A percentile compares a stretch with the other conserved stretches of the same genome.
Conservation (phyloP, 208 protist species). For the Novymonas esmeraldas region DNA sequence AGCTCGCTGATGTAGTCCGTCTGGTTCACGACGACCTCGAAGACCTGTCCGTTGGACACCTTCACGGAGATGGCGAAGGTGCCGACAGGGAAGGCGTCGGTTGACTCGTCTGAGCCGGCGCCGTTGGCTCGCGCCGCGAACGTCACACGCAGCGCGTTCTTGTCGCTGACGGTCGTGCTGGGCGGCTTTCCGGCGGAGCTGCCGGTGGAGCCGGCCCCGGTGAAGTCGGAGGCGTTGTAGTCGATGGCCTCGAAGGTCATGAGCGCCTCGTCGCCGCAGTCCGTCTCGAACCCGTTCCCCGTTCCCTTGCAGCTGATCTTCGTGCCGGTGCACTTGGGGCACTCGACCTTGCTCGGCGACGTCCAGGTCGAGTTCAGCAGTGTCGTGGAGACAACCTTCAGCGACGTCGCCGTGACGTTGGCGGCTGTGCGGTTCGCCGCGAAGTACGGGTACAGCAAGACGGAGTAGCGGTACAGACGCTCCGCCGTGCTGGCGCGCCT, state of each 20-base stretch:
- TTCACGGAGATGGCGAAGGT: conserved; percentile 53
- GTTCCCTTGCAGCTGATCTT: conserved; percentile 52
- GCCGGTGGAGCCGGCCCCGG: conserved; percentile 7
- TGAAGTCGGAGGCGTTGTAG: conserved; percentile 30
- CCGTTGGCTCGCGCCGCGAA: conserved; percentile 68
- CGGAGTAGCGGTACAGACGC: conserved; percentile 73
- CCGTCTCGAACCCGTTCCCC: conserved; percentile 48
- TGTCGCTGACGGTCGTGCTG: conserved; percentile 36
- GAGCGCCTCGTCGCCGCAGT: conserved; percentile 56
- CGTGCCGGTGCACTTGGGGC: conserved; percentile 74
- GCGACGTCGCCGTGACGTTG: conserved; percentile 27
- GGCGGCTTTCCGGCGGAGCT: conserved; percentile 36
- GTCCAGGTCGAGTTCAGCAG: conserved; percentile 67
- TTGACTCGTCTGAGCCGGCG: conserved; percentile 30
- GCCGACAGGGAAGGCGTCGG: conserved; percentile 50
- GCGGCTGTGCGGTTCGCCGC: conserved; percentile 31
- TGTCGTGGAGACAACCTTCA: conserved; percentile 26
- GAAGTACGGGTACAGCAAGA: conserved; percentile 74
- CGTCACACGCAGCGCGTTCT: conserved; percentile 48
- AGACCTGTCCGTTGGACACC: conserved; percentile 41
- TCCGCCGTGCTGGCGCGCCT: conserved; percentile 50
- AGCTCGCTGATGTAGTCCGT: conserved; percentile 76
- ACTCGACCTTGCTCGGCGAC: conserved; percentile 61
- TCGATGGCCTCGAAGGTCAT: conserved; percentile 57
- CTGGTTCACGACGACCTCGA: conserved; percentile 72